Evolutionary conservation across 192 early-diverging fungal genomes (phyloP).

Genomic region (Radiomyces spectabilis): DNA sequence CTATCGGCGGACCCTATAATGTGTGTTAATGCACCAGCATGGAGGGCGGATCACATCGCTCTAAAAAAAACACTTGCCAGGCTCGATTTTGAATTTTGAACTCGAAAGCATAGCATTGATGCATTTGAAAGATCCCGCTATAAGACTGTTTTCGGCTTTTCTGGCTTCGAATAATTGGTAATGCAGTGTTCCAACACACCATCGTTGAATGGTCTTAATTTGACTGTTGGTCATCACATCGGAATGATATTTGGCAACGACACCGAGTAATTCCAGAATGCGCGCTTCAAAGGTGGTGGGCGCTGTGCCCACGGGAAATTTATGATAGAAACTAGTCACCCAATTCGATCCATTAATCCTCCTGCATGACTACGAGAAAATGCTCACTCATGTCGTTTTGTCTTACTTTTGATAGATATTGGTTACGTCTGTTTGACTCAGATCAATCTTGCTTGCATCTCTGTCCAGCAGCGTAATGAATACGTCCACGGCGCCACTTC

Average conservation of each 20-base stretch:
- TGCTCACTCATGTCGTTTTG: background rate
- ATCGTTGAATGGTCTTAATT: slow-evolving; percentile 1
- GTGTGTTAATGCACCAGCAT: background rate
- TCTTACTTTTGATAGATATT: background rate
- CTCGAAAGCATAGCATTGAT: background rate
- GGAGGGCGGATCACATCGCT: background rate
- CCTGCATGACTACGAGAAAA: background rate
- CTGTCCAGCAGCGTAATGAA: background rate
- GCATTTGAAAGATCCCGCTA: slow-evolving; percentile 25
- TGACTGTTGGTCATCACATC: background rate
- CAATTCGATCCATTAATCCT: too few relatives aligned
- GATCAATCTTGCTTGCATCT: background rate
- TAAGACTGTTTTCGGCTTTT: slow-evolving; percentile 16
- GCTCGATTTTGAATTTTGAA: too few relatives aligned
- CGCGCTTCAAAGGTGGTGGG: slow-evolving; percentile 27
- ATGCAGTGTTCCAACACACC: slow-evolving; percentile 15
- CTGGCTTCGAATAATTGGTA: slow-evolving; percentile 20
- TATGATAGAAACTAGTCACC: too few relatives aligned
- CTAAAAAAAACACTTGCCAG: background rate
- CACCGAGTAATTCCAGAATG: slow-evolving; percentile 34
- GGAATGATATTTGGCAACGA: slow-evolving; percentile 30
- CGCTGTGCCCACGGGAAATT: background rate
- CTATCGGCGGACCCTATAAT: slow-evolving; percentile 10
- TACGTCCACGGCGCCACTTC: slow-evolving; percentile 6
- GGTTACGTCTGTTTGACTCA: slow-evolving; percentile 4